Conservation (phyloP, 2,329 filamentous ascomycete genomes). For the Pestalotiopsis sp. region DNA sequence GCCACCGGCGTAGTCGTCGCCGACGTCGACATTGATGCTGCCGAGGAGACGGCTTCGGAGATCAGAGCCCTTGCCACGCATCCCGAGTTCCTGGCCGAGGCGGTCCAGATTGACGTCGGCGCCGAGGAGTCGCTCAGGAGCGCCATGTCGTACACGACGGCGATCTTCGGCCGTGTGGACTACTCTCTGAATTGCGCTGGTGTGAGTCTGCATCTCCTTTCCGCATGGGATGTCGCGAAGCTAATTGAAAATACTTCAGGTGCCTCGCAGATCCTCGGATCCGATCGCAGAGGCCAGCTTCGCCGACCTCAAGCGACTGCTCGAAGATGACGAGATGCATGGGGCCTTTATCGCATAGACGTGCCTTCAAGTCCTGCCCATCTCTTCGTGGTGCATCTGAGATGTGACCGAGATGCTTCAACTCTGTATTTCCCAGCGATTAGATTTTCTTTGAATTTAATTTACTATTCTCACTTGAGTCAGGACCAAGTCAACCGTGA, state of each 20-base stretch:
- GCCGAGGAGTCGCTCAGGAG: constrained; percentile 15
- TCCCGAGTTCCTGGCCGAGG: constrained; percentile 18
- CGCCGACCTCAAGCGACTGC: constrained; percentile 19
- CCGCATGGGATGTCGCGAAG: too few relatives aligned
- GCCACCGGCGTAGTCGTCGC: constrained; percentile 19
- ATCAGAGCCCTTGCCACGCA: constrained; percentile 7
- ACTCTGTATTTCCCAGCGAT: too few relatives aligned
- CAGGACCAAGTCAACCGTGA: too few relatives aligned
- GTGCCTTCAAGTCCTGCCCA: not conserved
- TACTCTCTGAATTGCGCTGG: constrained; percentile 22
- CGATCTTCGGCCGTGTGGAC: constrained; percentile 22
- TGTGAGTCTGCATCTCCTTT: constrained; percentile 13
- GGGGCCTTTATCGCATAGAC: not conserved
- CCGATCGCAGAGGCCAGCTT: constrained; percentile 19
- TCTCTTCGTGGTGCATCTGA: not conserved
- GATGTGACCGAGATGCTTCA: too few relatives aligned
- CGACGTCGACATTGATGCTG: constrained; percentile 21
- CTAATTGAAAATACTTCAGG: not conserved
- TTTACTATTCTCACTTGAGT: too few relatives aligned
- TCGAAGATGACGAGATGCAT: not conserved
- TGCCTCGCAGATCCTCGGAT: not conserved
- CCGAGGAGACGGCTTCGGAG: constrained; percentile 12
- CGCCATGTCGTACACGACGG: constrained; percentile 11
- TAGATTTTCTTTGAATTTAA: too few relatives aligned
- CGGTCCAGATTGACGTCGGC: constrained; percentile 18